Percentiles rank a stretch among this genome's conserved stretches.
Evolutionary conservation across 2,329 filamentous ascomycete species (phyloP).

Genomic region (Didymella sp.): DNA sequence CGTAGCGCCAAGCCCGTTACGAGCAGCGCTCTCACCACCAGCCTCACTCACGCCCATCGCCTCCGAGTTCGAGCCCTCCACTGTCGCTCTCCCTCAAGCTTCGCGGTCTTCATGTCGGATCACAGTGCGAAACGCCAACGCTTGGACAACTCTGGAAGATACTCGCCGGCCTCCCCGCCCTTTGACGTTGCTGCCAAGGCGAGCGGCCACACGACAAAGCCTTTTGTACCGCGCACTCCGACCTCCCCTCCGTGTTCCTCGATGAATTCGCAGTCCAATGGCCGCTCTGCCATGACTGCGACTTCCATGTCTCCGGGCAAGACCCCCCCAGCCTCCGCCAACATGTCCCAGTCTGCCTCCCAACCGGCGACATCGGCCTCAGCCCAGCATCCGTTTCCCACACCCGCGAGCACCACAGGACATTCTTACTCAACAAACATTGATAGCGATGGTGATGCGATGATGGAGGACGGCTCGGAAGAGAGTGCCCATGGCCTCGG

Average conservation of each 20-base stretch:
- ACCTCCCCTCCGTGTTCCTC: constrained; percentile 57
- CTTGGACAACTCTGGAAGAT: constrained; percentile 50
- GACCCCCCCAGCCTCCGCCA: constrained; percentile 54
- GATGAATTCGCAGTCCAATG: constrained; percentile 54
- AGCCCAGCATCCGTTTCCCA: constrained; percentile 44
- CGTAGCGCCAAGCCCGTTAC: constrained; percentile 36
- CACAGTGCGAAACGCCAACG: constrained; percentile 50
- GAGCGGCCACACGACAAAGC: constrained; percentile 50
- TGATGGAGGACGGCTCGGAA: constrained; percentile 49
- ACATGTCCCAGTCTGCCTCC: constrained; percentile 46
- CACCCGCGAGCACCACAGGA: constrained; percentile 49
- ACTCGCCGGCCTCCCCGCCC: constrained; percentile 55
- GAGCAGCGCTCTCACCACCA: constrained; percentile 32
- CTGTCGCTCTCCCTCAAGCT: constrained; percentile 15
- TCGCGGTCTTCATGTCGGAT: constrained; percentile 45
- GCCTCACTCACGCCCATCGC: constrained; percentile 24
- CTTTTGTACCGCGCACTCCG: constrained; percentile 56
- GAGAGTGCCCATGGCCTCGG: constrained; percentile 39
- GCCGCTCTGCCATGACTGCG: constrained; percentile 40
- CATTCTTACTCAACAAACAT: constrained; percentile 40
- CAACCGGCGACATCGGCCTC: constrained; percentile 44
- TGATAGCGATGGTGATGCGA: constrained; percentile 53
- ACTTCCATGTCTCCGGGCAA: constrained; percentile 39
- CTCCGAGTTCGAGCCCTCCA: constrained; percentile 15
- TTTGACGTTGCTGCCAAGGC: constrained; percentile 50